These are phyloP conservation scores for Magnolia sinica DNA, from an alignment of 164 flowering plant species.

Conservation along the genomic window DNA sequence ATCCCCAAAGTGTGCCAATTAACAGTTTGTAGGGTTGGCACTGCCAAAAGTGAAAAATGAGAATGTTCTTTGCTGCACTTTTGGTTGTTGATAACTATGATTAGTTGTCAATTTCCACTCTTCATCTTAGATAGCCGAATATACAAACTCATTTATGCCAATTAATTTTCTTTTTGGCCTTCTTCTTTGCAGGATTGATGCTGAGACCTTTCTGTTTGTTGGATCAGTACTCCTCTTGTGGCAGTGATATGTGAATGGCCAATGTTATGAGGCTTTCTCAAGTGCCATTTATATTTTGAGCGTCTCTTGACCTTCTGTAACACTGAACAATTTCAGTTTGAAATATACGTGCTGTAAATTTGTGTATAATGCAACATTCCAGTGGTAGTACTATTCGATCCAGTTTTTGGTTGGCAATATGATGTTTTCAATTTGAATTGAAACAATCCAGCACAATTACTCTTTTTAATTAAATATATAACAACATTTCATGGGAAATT, in stretches of 20 bases:
- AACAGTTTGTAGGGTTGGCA: too few species aligned
- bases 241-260: constrained; percentile 15
- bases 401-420: constrained; percentile 18
- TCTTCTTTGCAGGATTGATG: constrained; percentile 23
- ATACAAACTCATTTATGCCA: background rate
- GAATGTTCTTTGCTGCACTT: background rate
- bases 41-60: background rate
- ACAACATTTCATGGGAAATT: constrained; percentile 31
- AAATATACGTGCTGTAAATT: constrained; percentile 29
- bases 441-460: constrained; percentile 7
- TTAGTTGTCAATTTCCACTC: background rate
- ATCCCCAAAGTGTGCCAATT: too few species aligned
- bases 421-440: constrained; percentile 19
- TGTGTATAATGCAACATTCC: constrained; percentile 30
- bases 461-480: constrained; percentile 15
- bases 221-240: constrained; percentile 19
- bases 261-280: constrained; percentile 16
- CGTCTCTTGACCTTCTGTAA: constrained; percentile 27
- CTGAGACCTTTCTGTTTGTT: constrained; percentile 11
- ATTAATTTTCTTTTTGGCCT: constrained; percentile 5
- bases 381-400: constrained; percentile 23
- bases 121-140: background rate
- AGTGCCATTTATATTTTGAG: constrained; percentile 30
- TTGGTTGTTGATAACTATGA: background rate
- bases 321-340: constrained; percentile 32